Evolutionary conservation across 306 rosid species (phyloP).

Genomic region (Malus orientalis): DNA sequence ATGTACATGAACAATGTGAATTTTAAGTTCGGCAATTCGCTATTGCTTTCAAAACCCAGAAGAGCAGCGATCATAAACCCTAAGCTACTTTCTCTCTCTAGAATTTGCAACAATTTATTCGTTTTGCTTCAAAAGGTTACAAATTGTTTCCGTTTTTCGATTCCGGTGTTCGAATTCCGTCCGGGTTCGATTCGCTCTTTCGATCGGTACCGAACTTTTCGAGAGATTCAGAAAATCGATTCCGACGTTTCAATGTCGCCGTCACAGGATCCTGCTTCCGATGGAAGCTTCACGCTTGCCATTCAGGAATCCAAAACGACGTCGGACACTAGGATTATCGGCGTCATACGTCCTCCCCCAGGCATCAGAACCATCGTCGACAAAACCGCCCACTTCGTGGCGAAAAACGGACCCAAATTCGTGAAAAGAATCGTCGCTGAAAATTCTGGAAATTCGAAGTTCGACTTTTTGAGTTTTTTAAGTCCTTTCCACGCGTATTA

Average conservation of each 20-base stretch:
- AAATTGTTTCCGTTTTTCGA: not conserved
- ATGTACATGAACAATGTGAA: too few species aligned
- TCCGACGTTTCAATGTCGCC: slow-evolving; percentile 21
- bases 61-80: too few species aligned
- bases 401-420: slow-evolving; percentile 84
- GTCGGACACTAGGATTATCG: slow-evolving; percentile 83
- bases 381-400: slow-evolving; percentile 84
- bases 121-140: too few species aligned
- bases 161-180: not conserved
- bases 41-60: too few species aligned
- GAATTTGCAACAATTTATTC: too few species aligned
- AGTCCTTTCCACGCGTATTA: slow-evolving; percentile 90
- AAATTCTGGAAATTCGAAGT: slow-evolving; percentile 70
- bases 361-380: slow-evolving; percentile 85
- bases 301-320: slow-evolving; percentile 47
- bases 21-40: too few species aligned
- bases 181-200: not conserved
- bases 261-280: slow-evolving; percentile 77
- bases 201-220: not conserved
- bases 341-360: slow-evolving; percentile 86
- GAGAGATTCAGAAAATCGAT: not conserved
- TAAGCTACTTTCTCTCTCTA: too few species aligned
- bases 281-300: slow-evolving; percentile 55
- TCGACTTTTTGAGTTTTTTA: slow-evolving; percentile 54
- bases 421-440: slow-evolving; percentile 79